Evolutionary conservation across 345 rosid genomes (phyloP).

Genomic region (Dipteronia dyeriana): DNA sequence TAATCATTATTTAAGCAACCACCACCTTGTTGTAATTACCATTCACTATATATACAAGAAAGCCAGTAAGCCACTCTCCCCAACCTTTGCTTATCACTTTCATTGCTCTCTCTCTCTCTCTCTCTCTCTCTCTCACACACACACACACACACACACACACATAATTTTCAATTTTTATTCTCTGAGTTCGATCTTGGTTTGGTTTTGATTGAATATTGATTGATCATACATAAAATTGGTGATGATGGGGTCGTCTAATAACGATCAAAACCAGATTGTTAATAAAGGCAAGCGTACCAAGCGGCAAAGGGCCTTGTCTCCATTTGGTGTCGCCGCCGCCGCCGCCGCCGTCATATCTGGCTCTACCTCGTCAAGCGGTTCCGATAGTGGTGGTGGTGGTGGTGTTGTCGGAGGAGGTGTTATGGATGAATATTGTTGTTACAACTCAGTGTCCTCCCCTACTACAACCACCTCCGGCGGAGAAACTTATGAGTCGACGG

Average conservation of each 20-base stretch:
- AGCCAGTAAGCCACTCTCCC: conserved; percentile 36
- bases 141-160: not conserved
- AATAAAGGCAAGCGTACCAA: conserved; percentile 85
- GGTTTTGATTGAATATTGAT: not conserved
- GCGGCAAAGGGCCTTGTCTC: conserved; percentile 65
- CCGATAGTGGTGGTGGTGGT: conserved; percentile 27
- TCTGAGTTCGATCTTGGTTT: not conserved
- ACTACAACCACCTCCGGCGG: conserved; percentile 27
- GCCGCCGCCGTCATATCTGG: conserved; percentile 25
- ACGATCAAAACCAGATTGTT: conserved; percentile 36
- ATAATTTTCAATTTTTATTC: conserved; percentile 21
- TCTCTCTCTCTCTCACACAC: too few species aligned
- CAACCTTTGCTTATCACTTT: conserved; percentile 16
- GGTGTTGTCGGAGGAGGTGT: conserved; percentile 30
- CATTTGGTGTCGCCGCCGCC: conserved; percentile 25
- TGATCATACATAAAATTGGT: not conserved
- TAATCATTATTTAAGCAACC: conserved; percentile 27
- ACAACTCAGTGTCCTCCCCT: conserved; percentile 41
- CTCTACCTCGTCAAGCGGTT: conserved; percentile 53
- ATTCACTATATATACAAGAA: conserved; percentile 37
- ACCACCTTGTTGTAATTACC: conserved; percentile 38
- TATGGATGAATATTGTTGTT: conserved; percentile 26
- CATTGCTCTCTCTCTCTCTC: conserved; percentile 2
- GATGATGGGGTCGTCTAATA: conserved; percentile 15
- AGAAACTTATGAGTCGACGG: conserved; percentile 44